These are phyloP conservation scores for Gyromitra esculenta DNA, from an alignment of 2,329 filamentous ascomycete genomes.

Conservation along the genomic window DNA sequence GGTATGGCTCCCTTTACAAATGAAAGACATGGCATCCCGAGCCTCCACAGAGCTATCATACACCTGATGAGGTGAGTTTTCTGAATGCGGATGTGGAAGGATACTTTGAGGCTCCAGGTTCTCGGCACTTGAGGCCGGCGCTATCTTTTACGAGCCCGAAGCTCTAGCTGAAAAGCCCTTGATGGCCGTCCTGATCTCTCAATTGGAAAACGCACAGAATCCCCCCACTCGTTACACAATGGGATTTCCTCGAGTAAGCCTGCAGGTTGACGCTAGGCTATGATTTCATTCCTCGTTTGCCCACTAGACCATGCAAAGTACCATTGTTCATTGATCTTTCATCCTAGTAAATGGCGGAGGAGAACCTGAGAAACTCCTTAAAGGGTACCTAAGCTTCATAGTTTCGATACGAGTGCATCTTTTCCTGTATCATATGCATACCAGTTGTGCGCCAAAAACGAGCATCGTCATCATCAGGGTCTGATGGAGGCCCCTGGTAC, in stretches of 20 bases:
- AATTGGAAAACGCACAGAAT: constrained; percentile 8
- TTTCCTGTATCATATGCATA: not conserved
- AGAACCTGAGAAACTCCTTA: not conserved
- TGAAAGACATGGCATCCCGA: not conserved
- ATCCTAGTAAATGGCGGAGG: not conserved
- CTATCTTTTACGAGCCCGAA: not conserved
- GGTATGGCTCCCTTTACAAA: constrained; percentile 7
- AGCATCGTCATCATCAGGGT: not conserved
- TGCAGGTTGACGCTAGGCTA: constrained; percentile 3
- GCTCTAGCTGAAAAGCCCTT: not conserved
- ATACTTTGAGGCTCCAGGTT: not conserved
- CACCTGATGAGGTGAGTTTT: not conserved
- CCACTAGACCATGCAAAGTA: not conserved
- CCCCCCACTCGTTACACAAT: constrained; percentile 1
- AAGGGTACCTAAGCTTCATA: not conserved
- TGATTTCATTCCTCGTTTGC: not conserved
- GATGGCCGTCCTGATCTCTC: not conserved
- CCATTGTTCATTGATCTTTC: not conserved
- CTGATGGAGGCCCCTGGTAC: not conserved
- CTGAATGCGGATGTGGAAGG: not conserved
- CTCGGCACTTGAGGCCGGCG: not conserved
- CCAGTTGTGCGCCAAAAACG: not conserved
- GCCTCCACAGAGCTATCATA: not conserved
- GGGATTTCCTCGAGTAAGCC: constrained; percentile 8
- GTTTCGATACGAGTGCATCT: not conserved